Evolutionary conservation across 371 early-diverging fungal genomes (phyloP).

Genomic region (Lichtheimia ornata): DNA sequence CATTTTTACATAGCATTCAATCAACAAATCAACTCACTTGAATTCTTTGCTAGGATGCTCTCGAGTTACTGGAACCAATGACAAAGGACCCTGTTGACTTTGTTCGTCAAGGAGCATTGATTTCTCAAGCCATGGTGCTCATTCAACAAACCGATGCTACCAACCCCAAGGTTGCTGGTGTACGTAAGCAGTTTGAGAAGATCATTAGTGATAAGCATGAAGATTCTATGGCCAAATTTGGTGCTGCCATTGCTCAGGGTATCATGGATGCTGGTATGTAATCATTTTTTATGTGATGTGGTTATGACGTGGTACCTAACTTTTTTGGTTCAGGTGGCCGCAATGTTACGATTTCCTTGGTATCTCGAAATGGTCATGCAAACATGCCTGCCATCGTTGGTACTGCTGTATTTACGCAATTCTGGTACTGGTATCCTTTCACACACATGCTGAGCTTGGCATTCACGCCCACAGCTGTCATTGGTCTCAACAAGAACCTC

Average conservation of each 20-base stretch:
- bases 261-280: constrained; percentile 91
- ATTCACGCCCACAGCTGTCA: constrained; percentile 93
- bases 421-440: constrained; percentile 99
- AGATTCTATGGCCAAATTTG: constrained; percentile 95
- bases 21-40: background rate
- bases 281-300: background rate
- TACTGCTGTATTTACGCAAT: constrained; percentile 96
- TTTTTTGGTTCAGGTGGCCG: constrained; percentile 73
- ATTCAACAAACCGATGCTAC: constrained; percentile 93
- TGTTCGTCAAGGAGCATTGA: constrained; percentile 98
- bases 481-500: constrained; percentile 90
- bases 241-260: constrained; percentile 97
- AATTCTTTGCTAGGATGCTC: constrained; percentile 65
- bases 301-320: background rate
- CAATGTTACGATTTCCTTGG: constrained; percentile 93
- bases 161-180: constrained; percentile 77
- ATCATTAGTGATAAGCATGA: constrained; percentile 93
- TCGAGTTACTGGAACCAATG: constrained; percentile 97
- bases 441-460: constrained; percentile 93
- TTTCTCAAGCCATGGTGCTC: constrained; percentile 97
- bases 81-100: constrained; percentile 96
- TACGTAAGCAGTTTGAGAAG: constrained; percentile 85
- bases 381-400: constrained; percentile 96
- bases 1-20: background rate
- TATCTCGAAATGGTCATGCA: constrained; percentile 85